Evolutionary conservation across 2,329 filamentous ascomycete genomes (phyloP), one percentile per base, ranked within the genome.

Genomic region (Aaosphaeria pasadenensis): DNA sequence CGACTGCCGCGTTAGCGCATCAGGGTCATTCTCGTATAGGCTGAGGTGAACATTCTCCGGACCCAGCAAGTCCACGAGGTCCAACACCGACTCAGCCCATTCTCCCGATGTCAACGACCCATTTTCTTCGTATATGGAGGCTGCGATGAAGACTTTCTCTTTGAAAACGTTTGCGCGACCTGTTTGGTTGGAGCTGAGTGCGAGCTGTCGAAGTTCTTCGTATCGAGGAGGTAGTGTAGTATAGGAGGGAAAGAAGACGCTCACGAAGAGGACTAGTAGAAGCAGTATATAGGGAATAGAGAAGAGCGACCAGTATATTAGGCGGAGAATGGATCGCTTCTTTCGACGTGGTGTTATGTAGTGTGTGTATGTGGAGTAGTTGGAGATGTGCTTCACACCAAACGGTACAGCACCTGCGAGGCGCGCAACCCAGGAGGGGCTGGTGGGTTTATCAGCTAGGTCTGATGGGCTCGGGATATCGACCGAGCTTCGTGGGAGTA

Each of bases 91-190:
- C 50, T 77, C 64, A 0, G 83, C 86, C 87, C 87, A 91, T 30
- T 74, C 71, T 1, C 86, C 86, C 5, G 75, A 71, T 1, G 85
- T 79, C 17, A 90, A 71, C 3, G 77, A 71, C 1, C 84, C 85
- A 5, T 74, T 73, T 17, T 75, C 73, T 58, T 90, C 86, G 56
- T 87, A 86, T 46, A 91, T 76, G 58, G 84, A 88, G 11, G 86
- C 82, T 1, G 84, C 84, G 44, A 91, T 87, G 60, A 87, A 90
- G n/a, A 90, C 74, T 58, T 83, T 86, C 64, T 89, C 84, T 43
- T 81, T 74, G 46, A 74, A 67, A 1, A 73, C 59, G 53, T 84
- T 84, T 6, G 74, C 80, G 42, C 77, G 63, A 4, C 71, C 72
- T 6, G 66, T 61, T 35, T 51, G 31, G 31, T 50, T 48, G 17